phyloP scores from a whole-genome alignment of 148 eudicot species.

The Chenopodium quinoa region DNA sequence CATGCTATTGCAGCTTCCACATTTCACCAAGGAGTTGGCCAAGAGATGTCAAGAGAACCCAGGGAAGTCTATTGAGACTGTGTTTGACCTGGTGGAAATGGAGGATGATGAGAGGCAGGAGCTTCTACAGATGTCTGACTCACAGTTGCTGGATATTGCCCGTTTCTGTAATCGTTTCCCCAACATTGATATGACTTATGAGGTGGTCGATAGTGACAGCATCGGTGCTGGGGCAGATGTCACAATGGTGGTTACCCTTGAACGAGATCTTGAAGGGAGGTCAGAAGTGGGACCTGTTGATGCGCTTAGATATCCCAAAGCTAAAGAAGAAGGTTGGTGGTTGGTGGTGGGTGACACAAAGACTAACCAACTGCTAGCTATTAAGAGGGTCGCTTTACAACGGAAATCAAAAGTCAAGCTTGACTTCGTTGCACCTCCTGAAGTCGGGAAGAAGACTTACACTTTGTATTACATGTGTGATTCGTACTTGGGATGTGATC shows the following conservation, averaged over 20 bases:
- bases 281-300: constrained; percentile 69
- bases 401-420: constrained; percentile 72
- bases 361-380: constrained; percentile 73
- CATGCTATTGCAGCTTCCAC: constrained; percentile 84
- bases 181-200: constrained; percentile 68
- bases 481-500: constrained; percentile 88
- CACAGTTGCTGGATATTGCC: constrained; percentile 71
- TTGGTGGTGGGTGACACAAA: constrained; percentile 75
- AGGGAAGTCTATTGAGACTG: constrained; percentile 64
- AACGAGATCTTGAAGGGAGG: constrained; percentile 71
- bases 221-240: constrained; percentile 55
- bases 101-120: constrained; percentile 71
- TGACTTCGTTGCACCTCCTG: constrained; percentile 50
- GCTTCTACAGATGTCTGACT: constrained; percentile 65
- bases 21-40: constrained; percentile 75
- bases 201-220: constrained; percentile 45
- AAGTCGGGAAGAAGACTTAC: constrained; percentile 53
- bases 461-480: constrained; percentile 84
- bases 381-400: constrained; percentile 72
- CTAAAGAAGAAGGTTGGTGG: constrained; percentile 93
- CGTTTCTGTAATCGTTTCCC: constrained; percentile 77
- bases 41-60: constrained; percentile 80
- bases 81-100: constrained; percentile 84
- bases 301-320: constrained; percentile 67
- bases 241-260: constrained; percentile 53